Conservation (phyloP, 257 asterid genomes). For the Nicotiana knightiana region DNA sequence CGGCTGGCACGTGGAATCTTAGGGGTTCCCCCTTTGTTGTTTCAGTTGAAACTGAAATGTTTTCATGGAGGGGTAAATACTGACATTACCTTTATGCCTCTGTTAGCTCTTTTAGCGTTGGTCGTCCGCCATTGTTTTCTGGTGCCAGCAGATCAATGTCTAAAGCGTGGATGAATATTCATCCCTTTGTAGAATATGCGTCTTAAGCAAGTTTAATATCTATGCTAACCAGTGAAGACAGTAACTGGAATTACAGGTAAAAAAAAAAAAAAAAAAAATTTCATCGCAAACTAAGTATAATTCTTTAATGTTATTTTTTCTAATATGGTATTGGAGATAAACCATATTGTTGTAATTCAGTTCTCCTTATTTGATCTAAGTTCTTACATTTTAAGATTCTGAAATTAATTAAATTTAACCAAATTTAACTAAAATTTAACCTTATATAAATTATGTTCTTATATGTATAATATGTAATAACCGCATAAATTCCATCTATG, state of each 20-base stretch:
- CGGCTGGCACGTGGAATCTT: slow-evolving; percentile 55
- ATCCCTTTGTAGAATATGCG: not conserved
- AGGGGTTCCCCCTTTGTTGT: slow-evolving; percentile 77
- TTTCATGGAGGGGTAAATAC: slow-evolving; percentile 78
- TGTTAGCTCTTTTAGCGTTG: not conserved
- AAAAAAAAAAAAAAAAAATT: too few relatives aligned
- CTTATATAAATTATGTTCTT: too few relatives aligned
- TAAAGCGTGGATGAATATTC: not conserved
- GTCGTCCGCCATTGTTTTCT: not conserved
- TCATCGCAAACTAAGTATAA: too few relatives aligned
- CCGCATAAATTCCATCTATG: too few relatives aligned
- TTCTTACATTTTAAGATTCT: too few relatives aligned
- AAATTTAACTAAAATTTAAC: too few relatives aligned
- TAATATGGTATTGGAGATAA: too few relatives aligned
- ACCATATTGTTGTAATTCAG: too few relatives aligned
- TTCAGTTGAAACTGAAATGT: slow-evolving; percentile 79
- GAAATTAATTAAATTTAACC: too few relatives aligned
- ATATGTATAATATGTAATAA: too few relatives aligned
- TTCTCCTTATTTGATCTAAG: too few relatives aligned
- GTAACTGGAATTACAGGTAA: not conserved
- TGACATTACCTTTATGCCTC: slow-evolving; percentile 23
- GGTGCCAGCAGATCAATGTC: not conserved
- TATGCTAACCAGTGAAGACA: not conserved
- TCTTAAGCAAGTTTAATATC: not conserved
- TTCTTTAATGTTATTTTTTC: too few relatives aligned